A percentile compares a stretch with the other conserved stretches of the same genome.
phyloP scores from a whole-genome alignment of 2,329 filamentous ascomycete species.

The Coniosporium tulheliwenetii region DNA sequence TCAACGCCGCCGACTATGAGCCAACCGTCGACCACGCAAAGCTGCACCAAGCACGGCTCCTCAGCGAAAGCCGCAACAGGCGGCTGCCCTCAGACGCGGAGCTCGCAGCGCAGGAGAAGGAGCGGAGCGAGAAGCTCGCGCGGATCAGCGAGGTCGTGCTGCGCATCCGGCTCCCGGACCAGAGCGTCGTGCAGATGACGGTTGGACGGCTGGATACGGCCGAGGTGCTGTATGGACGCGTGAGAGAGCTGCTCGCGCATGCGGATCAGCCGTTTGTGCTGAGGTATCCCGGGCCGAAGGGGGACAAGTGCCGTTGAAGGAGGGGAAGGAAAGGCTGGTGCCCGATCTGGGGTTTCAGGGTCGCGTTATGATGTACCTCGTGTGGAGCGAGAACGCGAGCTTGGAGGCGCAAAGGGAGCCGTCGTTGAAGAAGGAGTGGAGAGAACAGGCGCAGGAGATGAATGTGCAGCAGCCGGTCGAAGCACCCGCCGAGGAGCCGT shows the following conservation, averaged over 20 bases:
- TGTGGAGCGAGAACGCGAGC: conserved; percentile 54
- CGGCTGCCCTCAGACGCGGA: conserved; percentile 74
- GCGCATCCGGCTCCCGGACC: conserved; percentile 78
- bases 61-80: conserved; percentile 49
- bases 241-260: conserved; percentile 53
- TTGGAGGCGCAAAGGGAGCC: conserved; percentile 36
- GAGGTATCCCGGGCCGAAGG: conserved; percentile 42
- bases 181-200: conserved; percentile 59
- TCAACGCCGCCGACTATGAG: conserved; percentile 61
- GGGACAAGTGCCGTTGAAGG: conserved; percentile 27
- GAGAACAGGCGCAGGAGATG: conserved; percentile 49
- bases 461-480: conserved; percentile 40
- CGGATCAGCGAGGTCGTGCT: conserved; percentile 54
- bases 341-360: conserved; percentile 54
- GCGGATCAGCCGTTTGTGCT: conserved; percentile 55
- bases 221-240: conserved; percentile 56
- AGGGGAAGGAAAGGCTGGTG: conserved; percentile 45
- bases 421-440: conserved; percentile 43
- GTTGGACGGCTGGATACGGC: conserved; percentile 55
- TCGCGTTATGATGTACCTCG: conserved; percentile 58
- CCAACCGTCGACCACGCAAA: conserved; percentile 64
- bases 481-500: conserved; percentile 12
- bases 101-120: conserved; percentile 51
- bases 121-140: conserved; percentile 48
- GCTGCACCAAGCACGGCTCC: conserved; percentile 54